Conservation (phyloP, 2,329 filamentous ascomycete species). For the Alternaria arborescens region DNA sequence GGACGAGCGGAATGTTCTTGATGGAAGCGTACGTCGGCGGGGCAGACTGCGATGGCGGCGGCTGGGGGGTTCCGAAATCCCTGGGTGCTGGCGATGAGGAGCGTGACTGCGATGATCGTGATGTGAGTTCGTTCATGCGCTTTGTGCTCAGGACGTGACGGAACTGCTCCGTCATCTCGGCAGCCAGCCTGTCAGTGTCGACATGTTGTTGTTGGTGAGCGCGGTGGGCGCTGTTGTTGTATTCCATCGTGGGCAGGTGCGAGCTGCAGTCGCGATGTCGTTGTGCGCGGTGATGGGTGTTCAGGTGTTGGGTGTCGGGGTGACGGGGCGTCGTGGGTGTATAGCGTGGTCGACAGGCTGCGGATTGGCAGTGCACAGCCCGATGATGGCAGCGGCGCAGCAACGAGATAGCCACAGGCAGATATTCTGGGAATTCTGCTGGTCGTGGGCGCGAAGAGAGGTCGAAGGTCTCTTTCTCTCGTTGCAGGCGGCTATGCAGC, state of each 20-base stretch:
- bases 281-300: conserved; percentile 13
- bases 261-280: conserved; percentile 27
- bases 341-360: conserved; percentile 22
- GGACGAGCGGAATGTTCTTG: conserved; percentile 72
- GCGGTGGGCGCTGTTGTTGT: conserved; percentile 42
- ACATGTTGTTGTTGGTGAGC: conserved; percentile 29
- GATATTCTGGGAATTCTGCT: conserved; percentile 21
- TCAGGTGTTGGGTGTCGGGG: conserved; percentile 17
- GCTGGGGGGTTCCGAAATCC: conserved; percentile 56
- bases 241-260: conserved; percentile 44
- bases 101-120: conserved; percentile 65
- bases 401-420: conserved; percentile 21
- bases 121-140: conserved; percentile 82
- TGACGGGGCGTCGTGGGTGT: conserved; percentile 20
- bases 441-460: conserved; percentile 7
- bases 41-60: conserved; percentile 39
- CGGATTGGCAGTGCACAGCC: conserved; percentile 33
- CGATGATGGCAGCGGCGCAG: conserved; percentile 32
- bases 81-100: conserved; percentile 65
- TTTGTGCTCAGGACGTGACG: conserved; percentile 86
- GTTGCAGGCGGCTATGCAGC: conserved; percentile 19
- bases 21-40: conserved; percentile 69
- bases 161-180: conserved; percentile 82
- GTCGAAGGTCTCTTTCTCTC: conserved; percentile 3
- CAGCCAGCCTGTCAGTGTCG: conserved; percentile 61